Base-by-base conservation (phyloP, 148 eudicot species). In the Polygonum maritimum region DNA sequence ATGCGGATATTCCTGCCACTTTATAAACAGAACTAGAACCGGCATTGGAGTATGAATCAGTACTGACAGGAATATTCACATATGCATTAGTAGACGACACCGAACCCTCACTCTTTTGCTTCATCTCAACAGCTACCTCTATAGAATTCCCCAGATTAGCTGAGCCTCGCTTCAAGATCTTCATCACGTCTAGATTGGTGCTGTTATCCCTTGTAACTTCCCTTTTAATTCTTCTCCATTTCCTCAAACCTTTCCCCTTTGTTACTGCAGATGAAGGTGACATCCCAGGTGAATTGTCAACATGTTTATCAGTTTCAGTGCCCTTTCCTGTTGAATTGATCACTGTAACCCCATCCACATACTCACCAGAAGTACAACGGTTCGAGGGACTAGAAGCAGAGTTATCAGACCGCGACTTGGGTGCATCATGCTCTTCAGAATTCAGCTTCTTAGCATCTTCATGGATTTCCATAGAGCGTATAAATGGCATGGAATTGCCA, bases 161-260 rank as follows among this genome's bases (percentile, higher is more conserved):
- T 5, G 85, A 39, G 62, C 63, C 33, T 70, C 94, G 84, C 79
- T 87, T 92, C 76, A 83, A 60, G n/a, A 80, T 40, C 77, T 79
- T 83, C 58, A 75, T 72, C 62, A 74, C 65, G 76, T 89, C 90
- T 0, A 78, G 12, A 77, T 60, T 83, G 40, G 77, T 58, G 45
- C 49, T 79, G 77, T 48, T 80, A 52, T 77, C 65, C 47, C 38
- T 78, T 38, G 85, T 79, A 22, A 87, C 90, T 78, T 82, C 90
- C 81, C 98, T 82, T 74, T 62, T 84, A 70, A 88, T 82, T 83
- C 98, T 82, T 73, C 86, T 85, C 98, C 98, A 92, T 75, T 94
- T 94, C 88, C 78, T 94, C 78, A 94, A 77, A 22, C 98, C 96
- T 26, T 48, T 69, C 69, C 97, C 97, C 80, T 67, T 67, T 35